A percentile compares a stretch with the other conserved stretches of the same genome.
phyloP scores from a whole-genome alignment of 768 basidiomycete species.

The Lyophyllum shimeji region DNA sequence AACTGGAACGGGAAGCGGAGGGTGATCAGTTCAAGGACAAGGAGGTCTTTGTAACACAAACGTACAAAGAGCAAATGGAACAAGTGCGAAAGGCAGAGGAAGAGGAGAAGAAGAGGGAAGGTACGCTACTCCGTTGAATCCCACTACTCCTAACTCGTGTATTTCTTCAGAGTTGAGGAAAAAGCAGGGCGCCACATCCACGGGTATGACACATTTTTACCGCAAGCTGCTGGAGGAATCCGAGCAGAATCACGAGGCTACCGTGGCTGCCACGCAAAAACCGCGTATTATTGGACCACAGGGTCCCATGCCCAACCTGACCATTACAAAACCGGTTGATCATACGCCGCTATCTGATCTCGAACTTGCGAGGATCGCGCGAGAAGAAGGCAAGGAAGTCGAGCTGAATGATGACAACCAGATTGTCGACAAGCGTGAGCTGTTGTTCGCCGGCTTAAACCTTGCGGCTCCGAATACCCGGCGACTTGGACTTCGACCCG shows the following conservation, averaged over 20 bases:
- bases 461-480: slow-evolving; percentile 82
- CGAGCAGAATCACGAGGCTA: slow-evolving; percentile 81
- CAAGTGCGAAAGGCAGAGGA: slow-evolving; percentile 89
- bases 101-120: slow-evolving; percentile 87
- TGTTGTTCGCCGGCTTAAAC: slow-evolving; percentile 91
- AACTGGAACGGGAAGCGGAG: slow-evolving; percentile 87
- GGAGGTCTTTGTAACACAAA: slow-evolving; percentile 96
- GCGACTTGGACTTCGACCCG: slow-evolving; percentile 49
- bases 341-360: slow-evolving; percentile 65
- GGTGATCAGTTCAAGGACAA: slow-evolving; percentile 94
- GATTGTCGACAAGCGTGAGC: slow-evolving; percentile 93
- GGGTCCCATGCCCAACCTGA: slow-evolving; percentile 63
- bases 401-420: slow-evolving; percentile 98
- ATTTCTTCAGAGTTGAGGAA: slow-evolving; percentile 55
- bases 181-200: slow-evolving; percentile 53
- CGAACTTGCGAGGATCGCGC: slow-evolving; percentile 70
- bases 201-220: slow-evolving; percentile 88
- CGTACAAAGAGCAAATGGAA: slow-evolving; percentile 95
- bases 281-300: slow-evolving; percentile 60
- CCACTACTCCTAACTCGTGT: background rate
- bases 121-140: slow-evolving; percentile 40
- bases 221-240: slow-evolving; percentile 74
- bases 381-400: slow-evolving; percentile 76
- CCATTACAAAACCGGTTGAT: slow-evolving; percentile 72
- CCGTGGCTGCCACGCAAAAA: slow-evolving; percentile 74